Percentiles rank a stretch among this genome's conserved stretches.
These are phyloP conservation scores for Pouteria campechiana DNA, from an alignment of 179 eudicot species.

Conservation along the genomic window DNA sequence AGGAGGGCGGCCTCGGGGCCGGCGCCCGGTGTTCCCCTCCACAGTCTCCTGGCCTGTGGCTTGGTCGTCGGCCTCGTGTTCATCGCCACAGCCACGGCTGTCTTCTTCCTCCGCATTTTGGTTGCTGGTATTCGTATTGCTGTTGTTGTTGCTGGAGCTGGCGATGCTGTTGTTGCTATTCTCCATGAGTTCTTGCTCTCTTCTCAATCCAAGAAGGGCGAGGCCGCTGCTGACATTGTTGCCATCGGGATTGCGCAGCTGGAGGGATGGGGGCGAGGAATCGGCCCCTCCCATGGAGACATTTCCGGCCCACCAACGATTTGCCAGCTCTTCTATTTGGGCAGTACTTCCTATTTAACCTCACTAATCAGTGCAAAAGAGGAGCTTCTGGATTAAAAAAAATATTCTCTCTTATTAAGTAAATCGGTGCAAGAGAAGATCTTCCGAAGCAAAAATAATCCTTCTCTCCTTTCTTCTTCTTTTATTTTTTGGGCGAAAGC, in stretches of 20 bases:
- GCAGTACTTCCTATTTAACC: too few species aligned
- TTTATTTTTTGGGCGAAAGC: too few species aligned
- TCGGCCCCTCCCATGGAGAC: constrained; percentile 39
- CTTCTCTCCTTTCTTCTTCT: not conserved
- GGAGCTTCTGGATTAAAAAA: not conserved
- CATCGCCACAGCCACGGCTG: constrained; percentile 3
- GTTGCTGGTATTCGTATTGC: constrained; percentile 3
- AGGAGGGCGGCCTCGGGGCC: constrained; percentile 57
- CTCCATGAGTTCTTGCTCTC: constrained; percentile 12
- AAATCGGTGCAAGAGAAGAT: not conserved
- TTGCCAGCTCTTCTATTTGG: constrained; percentile 36
- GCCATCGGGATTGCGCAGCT: constrained; percentile 4
- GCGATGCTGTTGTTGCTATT: constrained; percentile 1
- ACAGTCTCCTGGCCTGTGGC: constrained; percentile 7
- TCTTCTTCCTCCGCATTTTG: constrained; percentile 4
- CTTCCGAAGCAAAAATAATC: not conserved
- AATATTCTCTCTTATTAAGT: not conserved
- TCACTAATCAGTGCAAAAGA: too few species aligned
- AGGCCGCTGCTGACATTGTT: constrained; percentile 2
- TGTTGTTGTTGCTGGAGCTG: constrained; percentile 8
- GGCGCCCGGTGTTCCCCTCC: constrained; percentile 31
- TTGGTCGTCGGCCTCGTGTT: constrained; percentile 5
- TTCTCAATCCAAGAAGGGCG: constrained; percentile 6
- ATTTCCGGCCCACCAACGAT: constrained; percentile 76
- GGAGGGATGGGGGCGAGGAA: constrained; percentile 5